A percentile compares a stretch with the other conserved stretches of the same genome.
These are phyloP conservation scores for Beauveria sp. DNA, from an alignment of 2,329 filamentous ascomycete genomes.

Conservation along the genomic window DNA sequence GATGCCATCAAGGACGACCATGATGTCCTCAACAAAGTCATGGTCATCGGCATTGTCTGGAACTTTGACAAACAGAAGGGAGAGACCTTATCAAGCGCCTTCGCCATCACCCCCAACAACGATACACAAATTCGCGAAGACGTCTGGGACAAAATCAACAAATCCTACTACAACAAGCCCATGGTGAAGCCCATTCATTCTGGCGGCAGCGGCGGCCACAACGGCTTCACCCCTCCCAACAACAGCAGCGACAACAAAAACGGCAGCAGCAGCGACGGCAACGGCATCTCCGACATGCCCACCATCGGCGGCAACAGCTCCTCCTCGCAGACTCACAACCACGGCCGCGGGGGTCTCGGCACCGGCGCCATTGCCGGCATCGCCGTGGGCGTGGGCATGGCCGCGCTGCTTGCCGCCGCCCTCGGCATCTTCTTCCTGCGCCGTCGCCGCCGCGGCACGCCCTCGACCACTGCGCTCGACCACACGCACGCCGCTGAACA, in stretches of 20 bases:
- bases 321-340: background rate
- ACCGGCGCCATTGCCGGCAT: conserved; percentile 41
- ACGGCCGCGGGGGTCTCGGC: conserved; percentile 21
- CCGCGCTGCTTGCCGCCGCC: conserved; percentile 31
- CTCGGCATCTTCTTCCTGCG: conserved; percentile 33
- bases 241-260: background rate
- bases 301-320: background rate
- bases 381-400: conserved; percentile 32
- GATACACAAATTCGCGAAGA: background rate
- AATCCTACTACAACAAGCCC: background rate
- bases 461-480: too few relatives aligned
- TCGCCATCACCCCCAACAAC: background rate
- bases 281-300: conserved; percentile 10
- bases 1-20: background rate
- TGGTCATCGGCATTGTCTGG: background rate
- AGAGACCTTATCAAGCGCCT: background rate
- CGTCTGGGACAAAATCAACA: too few relatives aligned
- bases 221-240: conserved; percentile 9
- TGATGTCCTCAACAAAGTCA: background rate
- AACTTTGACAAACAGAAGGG: background rate
- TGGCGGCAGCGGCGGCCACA: background rate
- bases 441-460: conserved; percentile 23
- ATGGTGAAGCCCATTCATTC: background rate
- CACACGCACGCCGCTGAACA: background rate
- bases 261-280: background rate